Evolutionary conservation across 139 green algal genomes (phyloP), one percentile per base, ranked within the genome.

Genomic region (Coelastrella sp.): DNA sequence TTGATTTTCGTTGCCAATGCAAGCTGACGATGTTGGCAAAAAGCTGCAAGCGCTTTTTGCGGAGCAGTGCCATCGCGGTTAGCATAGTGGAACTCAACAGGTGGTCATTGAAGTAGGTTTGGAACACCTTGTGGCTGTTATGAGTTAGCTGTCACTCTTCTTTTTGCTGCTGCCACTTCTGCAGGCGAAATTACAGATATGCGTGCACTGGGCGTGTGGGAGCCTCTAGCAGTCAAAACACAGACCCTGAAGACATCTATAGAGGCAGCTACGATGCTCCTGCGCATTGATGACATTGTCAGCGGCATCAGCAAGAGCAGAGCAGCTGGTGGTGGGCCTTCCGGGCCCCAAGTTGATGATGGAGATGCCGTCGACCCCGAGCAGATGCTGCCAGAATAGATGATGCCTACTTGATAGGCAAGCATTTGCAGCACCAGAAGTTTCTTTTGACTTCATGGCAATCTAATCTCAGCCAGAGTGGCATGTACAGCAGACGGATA

Each of bases 211-310:
- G 98, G 98, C 11, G 96, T 99, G 63, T 99, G 98, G 98, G 98
- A 99, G 94, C 97, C 98, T 19, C 97, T 97, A 91, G 95, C 93
- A 58, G 98, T 99, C 65, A 98, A 99, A 93, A 87, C 87, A 22
- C 98, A 99, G 93, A 99, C 98, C 0, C 95, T 99, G 74, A 99
- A 99, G 93, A 99, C 98, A 0, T 95, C 97, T 0, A 90, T 99
- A 0, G 98, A 99, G 91, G 93, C 93, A 10, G 97, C 98, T 20
- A 95, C 93, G 11, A 97, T 99, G 96, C 94, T 99, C 84, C 96
- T 99, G 80, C 94, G 98, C 85, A 99, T 99, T 82, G 98, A 99
- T 90, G 98, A 99, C 94, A 99, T 99, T 81, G 97, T 99, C 14
- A 96, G 91, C 68, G 98, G 98, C 9, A 96, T 99, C 75, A 94